phyloP scores from a whole-genome alignment of 1,139 yeast species.

The Suhomyces yuchorum region DNA sequence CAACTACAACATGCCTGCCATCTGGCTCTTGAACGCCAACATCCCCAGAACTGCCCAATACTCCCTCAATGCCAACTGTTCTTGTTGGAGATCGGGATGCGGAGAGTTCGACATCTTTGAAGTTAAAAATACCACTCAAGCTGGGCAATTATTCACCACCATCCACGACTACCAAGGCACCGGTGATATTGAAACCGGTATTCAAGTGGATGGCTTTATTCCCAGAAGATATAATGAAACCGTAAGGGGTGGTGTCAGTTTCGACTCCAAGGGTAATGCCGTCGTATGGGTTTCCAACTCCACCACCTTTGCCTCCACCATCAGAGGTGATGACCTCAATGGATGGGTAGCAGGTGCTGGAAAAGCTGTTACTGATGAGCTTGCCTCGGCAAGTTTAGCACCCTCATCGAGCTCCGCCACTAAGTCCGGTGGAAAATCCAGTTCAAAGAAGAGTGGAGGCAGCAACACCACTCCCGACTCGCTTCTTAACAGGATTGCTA shows the following conservation, averaged over 20 bases:
- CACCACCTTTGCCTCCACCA: slow-evolving; percentile 47
- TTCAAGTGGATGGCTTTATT: slow-evolving; percentile 59
- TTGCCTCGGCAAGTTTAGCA: slow-evolving; percentile 26
- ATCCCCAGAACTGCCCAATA: slow-evolving; percentile 94
- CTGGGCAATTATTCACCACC: slow-evolving; percentile 59
- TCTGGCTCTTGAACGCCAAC: slow-evolving; percentile 92
- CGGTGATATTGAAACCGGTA: slow-evolving; percentile 58
- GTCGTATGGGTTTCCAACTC: slow-evolving; percentile 62
- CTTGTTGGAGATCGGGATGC: slow-evolving; percentile 97
- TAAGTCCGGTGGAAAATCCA: slow-evolving; percentile 14
- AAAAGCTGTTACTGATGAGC: slow-evolving; percentile 23
- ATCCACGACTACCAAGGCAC: slow-evolving; percentile 76
- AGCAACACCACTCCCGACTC: slow-evolving; percentile 18
- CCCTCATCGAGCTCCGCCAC: slow-evolving; percentile 22
- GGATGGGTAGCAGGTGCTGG: slow-evolving; percentile 37
- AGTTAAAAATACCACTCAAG: slow-evolving; percentile 52
- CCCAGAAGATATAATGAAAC: slow-evolving; percentile 49
- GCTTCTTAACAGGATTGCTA: slow-evolving; percentile 17
- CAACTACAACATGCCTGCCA: slow-evolving; percentile 88
- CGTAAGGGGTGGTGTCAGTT: slow-evolving; percentile 72
- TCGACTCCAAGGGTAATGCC: slow-evolving; percentile 60
- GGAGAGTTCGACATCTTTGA: slow-evolving; percentile 96
- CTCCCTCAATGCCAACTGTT: slow-evolving; percentile 65
- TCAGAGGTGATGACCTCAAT: slow-evolving; percentile 36
- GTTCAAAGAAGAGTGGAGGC: slow-evolving; percentile 29